Conservation (phyloP, 192 early-diverging fungal species). For the Linnemannia schmuckeri region DNA sequence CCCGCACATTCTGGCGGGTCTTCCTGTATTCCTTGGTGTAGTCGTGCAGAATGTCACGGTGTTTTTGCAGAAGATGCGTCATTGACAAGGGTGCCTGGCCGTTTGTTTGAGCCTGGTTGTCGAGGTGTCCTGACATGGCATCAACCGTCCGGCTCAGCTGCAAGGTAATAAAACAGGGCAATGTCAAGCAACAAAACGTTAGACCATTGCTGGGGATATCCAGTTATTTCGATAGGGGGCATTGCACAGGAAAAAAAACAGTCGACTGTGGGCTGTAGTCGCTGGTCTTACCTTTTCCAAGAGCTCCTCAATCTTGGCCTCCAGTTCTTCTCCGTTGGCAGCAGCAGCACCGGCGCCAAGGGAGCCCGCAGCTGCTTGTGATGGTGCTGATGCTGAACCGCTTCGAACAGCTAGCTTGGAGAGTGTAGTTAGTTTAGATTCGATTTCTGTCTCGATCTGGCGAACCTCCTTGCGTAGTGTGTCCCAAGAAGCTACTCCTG, state of each 20-base stretch:
- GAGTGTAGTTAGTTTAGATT: constrained; percentile 70
- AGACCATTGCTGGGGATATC: not conserved
- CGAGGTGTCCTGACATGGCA: constrained; percentile 73
- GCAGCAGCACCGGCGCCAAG: constrained; percentile 23
- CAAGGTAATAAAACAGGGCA: constrained; percentile 13
- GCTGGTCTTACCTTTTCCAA: constrained; percentile 67
- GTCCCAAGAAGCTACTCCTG: constrained; percentile 70
- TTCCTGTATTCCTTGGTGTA: constrained; percentile 84
- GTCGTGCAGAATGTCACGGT: constrained; percentile 83
- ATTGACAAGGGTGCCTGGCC: constrained; percentile 72
- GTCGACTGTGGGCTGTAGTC: not conserved
- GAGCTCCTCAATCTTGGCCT: constrained; percentile 72
- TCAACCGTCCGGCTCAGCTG: constrained; percentile 72
- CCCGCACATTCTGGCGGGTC: constrained; percentile 72
- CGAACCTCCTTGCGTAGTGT: constrained; percentile 76
- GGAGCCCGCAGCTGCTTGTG: not conserved
- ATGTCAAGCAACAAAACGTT: not conserved
- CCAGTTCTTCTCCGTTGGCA: constrained; percentile 51
- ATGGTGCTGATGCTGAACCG: constrained; percentile 11
- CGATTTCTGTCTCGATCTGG: constrained; percentile 79
- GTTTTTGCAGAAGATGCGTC: constrained; percentile 80
- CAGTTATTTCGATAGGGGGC: not conserved
- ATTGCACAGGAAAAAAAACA: not conserved
- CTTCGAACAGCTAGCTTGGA: constrained; percentile 60
- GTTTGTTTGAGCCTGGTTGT: constrained; percentile 57